phyloP scores from a whole-genome alignment of 1,284 basidiomycete species.

The Sanguinoderma infundibulare region DNA sequence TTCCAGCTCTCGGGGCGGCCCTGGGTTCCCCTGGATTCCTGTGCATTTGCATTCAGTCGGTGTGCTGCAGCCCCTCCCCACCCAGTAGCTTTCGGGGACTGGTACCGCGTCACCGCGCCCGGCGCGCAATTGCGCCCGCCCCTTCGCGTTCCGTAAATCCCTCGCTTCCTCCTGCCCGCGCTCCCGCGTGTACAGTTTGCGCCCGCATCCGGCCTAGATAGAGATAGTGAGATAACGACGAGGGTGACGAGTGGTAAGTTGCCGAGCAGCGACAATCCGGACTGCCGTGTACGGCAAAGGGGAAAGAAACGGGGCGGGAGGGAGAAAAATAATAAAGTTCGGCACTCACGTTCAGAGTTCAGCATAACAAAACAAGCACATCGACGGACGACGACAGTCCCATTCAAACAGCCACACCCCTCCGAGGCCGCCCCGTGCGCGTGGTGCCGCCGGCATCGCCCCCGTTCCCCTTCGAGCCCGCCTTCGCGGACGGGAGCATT shows the following conservation, averaged over 20 bases:
- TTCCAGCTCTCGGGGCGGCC: not conserved
- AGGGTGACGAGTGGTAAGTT: slow-evolving; percentile 10
- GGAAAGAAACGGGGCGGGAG: too few relatives aligned
- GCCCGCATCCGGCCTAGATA: not conserved
- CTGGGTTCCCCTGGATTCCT: slow-evolving; percentile 3
- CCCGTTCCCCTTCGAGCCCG: slow-evolving; percentile 11
- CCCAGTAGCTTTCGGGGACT: not conserved
- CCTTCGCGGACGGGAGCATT: slow-evolving; percentile 27
- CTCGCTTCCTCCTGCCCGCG: not conserved
- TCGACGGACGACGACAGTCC: too few relatives aligned
- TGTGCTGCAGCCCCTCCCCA: not conserved
- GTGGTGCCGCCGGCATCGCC: slow-evolving; percentile 5
- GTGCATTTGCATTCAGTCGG: not conserved
- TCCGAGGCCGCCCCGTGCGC: slow-evolving; percentile 16
- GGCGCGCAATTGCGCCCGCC: not conserved
- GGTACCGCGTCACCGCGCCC: not conserved
- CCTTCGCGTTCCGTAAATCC: slow-evolving; percentile 8
- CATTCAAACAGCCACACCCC: slow-evolving; percentile 15
- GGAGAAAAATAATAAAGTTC: not conserved
- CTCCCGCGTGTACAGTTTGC: not conserved
- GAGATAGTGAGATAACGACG: slow-evolving; percentile 1
- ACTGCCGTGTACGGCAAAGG: slow-evolving; percentile 15
- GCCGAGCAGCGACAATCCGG: slow-evolving; percentile 6
- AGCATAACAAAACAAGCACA: slow-evolving; percentile 1
- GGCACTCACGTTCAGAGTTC: slow-evolving; percentile 5